Evolutionary conservation across 75 land plant species (phyloP), one percentile per base, ranked within the genome.

Genomic region (Gnetum montanum): DNA sequence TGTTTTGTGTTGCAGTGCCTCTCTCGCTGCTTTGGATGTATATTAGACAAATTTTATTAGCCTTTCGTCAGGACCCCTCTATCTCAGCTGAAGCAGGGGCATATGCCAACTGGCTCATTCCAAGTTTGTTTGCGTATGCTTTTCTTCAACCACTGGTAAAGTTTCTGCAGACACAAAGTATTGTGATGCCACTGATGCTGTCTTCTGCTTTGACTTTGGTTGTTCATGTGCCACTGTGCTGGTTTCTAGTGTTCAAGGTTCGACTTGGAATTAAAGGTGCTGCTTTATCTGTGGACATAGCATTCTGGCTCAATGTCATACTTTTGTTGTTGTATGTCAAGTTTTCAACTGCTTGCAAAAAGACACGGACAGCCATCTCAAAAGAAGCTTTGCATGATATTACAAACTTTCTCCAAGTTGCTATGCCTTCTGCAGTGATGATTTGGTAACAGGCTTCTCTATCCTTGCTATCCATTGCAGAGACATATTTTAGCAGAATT

Each of bases 141-240:
- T 3, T 58, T 15, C 27, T 60, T 10, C 64, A 54, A 38, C 75
- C 75, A 7, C 44, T 72, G 3, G 28, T 49, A 45, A 70, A 70
- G 69, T 70, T 70, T 18, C 69, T 70, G 22, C 73, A 70, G 54
- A 49, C 73, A n/a, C 41, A 38, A n/a, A 38, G 41, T n/a, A 38
- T 12, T 12, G 52, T 49, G 7, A 26, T 49, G 19, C 31, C 6
- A 0, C 13, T 49, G 52, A 16, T 31, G 4, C 2, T 15, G 7
- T 28, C 29, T 49, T 30, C 52, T 27, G 52, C 19, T 2, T 23
- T 16, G 11, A 31, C 16, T 13, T 15, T 49, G 31, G 33, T 49
- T 13, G 4, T 49, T 0, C 52, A 49, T 0, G 52, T 49, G 31
- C 1, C 29, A 0, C 1, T 49, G 4, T 28, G 52, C 52, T 49